Base-by-base conservation (phyloP, 371 early-diverging fungal species). In the Dipsacomyces acuminosporus region DNA sequence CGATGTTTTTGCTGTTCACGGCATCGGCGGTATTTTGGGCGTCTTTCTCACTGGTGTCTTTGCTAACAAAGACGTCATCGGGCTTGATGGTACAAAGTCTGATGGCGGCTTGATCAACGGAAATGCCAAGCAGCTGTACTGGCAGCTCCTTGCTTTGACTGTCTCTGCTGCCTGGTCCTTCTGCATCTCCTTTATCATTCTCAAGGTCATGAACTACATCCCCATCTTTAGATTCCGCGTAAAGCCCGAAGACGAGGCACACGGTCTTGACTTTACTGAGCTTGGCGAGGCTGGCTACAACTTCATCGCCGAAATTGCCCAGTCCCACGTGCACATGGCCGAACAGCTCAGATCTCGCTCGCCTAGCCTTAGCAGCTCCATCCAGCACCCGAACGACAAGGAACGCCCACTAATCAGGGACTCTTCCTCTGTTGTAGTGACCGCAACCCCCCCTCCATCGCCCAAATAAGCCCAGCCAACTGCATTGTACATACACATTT, bases 151-250 rank as follows among this genome's bases (percentile, higher is more conserved):
- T 0, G 91, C 88, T 36, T 75, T 82, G 30, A 75, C 74, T 3
- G 85, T 87, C 23, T 87, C 88, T 48, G 82, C 85, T 19, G 77
- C 79, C 23, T 95, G 89, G 86, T 84, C 90, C 1, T 92, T 92
- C 64, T 64, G 73, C 30, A 61, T 89, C 41, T 86, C 92, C 14
- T 88, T 74, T 54, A 34, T 89, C 33, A 82, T 94, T 46, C 72
- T 91, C 15, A 74, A 79, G 36, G 69, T 84, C 56, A 88, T 93
- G 83, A 83, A 90, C 77, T 77, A 78, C 55, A 84, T 92, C 40
- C 77, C 79, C 6, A 53, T 92, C 17, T 59, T 69, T 49, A 65
- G 65, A 22, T 58, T 69, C 59, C 88, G 95, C 55, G 82, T 82
- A n/a, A 76, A 85, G 52, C 77, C 78, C 11, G 83, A 83, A 18